These are phyloP conservation scores for Casuarina equisetifolia DNA, from an alignment of 306 rosid species.

Conservation along the genomic window DNA sequence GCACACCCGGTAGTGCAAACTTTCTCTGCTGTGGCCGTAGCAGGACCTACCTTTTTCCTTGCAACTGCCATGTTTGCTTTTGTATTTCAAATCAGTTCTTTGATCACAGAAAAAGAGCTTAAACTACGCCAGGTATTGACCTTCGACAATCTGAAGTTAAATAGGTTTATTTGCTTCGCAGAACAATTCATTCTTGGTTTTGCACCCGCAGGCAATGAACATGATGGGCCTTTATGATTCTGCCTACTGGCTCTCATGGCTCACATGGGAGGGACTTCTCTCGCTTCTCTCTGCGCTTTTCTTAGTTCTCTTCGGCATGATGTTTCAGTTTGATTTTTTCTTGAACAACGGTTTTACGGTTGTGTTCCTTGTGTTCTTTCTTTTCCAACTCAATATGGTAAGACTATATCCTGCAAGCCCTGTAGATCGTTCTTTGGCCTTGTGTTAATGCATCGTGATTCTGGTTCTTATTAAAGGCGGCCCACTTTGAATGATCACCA, in stretches of 20 bases:
- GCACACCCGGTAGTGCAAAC: conserved; percentile 62
- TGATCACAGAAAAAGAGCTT: conserved; percentile 84
- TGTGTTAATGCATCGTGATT: conserved; percentile 13
- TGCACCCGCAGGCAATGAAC: conserved; percentile 65
- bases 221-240: conserved; percentile 94
- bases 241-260: conserved; percentile 94
- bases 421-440: conserved; percentile 3
- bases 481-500: background rate
- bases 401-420: conserved; percentile 26
- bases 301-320: conserved; percentile 80
- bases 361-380: conserved; percentile 69
- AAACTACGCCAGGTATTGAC: conserved; percentile 84
- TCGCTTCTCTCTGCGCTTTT: conserved; percentile 68
- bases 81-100: conserved; percentile 77
- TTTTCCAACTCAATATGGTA: conserved; percentile 89
- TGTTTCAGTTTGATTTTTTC: conserved; percentile 80
- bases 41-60: conserved; percentile 75
- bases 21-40: conserved; percentile 37
- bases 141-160: background rate
- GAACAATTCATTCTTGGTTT: conserved; percentile 9
- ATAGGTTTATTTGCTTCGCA: background rate
- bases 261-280: conserved; percentile 74
- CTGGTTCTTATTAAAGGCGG: background rate
- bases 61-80: conserved; percentile 86
- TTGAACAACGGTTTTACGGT: conserved; percentile 62